Evolutionary conservation across 2,329 filamentous ascomycete genomes (phyloP).

Genomic region (Phialemonium atrogriseum): DNA sequence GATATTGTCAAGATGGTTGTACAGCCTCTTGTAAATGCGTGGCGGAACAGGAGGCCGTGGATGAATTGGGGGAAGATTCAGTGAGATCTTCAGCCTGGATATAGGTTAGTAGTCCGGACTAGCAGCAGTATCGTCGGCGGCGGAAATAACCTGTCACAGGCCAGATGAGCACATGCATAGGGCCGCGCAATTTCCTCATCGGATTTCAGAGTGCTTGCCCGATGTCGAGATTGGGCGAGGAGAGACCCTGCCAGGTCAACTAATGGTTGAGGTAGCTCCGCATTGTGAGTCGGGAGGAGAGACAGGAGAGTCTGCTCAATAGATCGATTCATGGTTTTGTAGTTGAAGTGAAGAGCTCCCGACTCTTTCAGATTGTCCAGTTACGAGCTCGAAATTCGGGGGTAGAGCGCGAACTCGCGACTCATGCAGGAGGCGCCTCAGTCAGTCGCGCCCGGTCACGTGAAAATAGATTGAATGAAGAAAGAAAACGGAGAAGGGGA

Average conservation of each 20-base stretch:
- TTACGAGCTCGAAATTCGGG: too few species aligned
- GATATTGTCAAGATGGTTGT: conserved; percentile 68
- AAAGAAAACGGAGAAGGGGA: too few species aligned
- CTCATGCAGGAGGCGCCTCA: too few species aligned
- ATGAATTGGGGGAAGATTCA: conserved; percentile 71
- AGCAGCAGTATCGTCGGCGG: conserved; percentile 3
- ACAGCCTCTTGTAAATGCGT: conserved; percentile 75
- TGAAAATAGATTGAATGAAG: too few species aligned
- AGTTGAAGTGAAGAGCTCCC: too few species aligned
- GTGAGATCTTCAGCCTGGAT: conserved; percentile 61
- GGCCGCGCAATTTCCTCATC: conserved; percentile 82
- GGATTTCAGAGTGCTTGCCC: conserved; percentile 67
- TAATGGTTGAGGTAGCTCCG: conserved; percentile 59
- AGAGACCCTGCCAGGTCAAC: conserved; percentile 64
- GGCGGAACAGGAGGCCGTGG: conserved; percentile 71
- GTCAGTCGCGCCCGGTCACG: too few species aligned
- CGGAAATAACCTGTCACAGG: conserved; percentile 63
- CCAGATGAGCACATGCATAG: conserved; percentile 81
- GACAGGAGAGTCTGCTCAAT: conserved; percentile 67
- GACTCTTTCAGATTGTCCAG: too few species aligned
- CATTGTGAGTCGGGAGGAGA: conserved; percentile 64
- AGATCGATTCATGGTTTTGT: conserved; percentile 63
- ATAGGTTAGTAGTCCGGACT: not conserved
- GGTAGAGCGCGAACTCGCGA: too few species aligned
- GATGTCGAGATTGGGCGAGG: conserved; percentile 71